Evolutionary conservation across 192 early-diverging fungal genomes (phyloP).

Genomic region (Backusella macrospora): DNA sequence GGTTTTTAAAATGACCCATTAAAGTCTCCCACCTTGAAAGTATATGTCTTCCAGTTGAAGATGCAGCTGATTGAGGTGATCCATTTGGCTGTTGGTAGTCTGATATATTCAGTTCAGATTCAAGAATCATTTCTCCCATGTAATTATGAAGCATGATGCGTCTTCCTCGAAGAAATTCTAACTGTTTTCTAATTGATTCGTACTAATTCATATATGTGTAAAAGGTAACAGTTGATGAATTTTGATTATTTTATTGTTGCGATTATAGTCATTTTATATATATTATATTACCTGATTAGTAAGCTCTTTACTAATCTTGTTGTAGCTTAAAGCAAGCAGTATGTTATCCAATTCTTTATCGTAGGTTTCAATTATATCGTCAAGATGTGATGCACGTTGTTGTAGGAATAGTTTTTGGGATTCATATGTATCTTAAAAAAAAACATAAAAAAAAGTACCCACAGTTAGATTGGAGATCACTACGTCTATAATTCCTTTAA

Average conservation of each 20-base stretch:
- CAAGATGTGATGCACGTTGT: background rate
- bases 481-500: background rate
- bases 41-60: background rate
- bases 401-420: conserved; percentile 1
- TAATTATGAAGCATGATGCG: conserved; percentile 17
- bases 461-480: background rate
- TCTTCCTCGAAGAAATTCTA: background rate
- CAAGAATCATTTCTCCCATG: conserved; percentile 7
- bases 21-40: conserved; percentile 32
- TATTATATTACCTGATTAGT: background rate
- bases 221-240: background rate
- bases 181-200: background rate
- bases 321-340: background rate
- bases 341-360: background rate
- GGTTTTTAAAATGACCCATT: conserved; percentile 60
- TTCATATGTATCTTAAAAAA: background rate
- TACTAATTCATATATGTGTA: background rate
- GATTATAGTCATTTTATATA: background rate
- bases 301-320: background rate
- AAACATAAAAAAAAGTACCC: background rate
- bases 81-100: background rate
- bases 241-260: background rate
- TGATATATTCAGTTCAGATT: conserved; percentile 1
- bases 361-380: background rate
- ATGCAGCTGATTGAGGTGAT: background rate